phyloP scores from a whole-genome alignment of 306 rosid species.

The Gleditsia sinensis region DNA sequence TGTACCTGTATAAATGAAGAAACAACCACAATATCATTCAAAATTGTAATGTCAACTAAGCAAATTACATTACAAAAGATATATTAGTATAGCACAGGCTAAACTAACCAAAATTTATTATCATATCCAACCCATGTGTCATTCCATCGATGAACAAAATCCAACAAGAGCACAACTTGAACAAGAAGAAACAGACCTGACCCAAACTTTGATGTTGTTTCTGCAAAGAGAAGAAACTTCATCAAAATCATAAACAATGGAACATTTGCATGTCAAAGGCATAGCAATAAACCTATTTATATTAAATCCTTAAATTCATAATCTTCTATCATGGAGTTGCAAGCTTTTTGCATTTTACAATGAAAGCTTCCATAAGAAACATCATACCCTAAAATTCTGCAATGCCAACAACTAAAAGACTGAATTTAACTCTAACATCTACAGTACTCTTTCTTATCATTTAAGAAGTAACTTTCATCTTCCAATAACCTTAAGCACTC shows the following conservation, averaged over 20 bases:
- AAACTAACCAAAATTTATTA: constrained; percentile 89
- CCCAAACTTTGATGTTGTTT: constrained; percentile 85
- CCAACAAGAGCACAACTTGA: constrained; percentile 98
- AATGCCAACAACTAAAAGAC: not conserved
- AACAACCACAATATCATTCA: constrained; percentile 20
- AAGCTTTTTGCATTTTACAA: not conserved
- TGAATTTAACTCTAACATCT: too few species aligned
- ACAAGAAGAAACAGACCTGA: constrained; percentile 96
- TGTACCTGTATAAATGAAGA: constrained; percentile 57
- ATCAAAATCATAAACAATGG: constrained; percentile 2
- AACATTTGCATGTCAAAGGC: constrained; percentile 15
- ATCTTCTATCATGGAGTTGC: not conserved
- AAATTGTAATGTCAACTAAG: constrained; percentile 15
- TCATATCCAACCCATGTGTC: constrained; percentile 98
- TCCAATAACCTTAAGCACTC: too few species aligned
- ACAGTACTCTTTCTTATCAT: too few species aligned
- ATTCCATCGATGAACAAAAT: constrained; percentile 98
- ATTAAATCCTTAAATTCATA: constrained; percentile 3
- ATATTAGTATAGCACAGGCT: constrained; percentile 20
- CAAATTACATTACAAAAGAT: constrained; percentile 9
- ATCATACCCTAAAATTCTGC: not conserved
- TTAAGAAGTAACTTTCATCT: too few species aligned
- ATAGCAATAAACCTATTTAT: not conserved
- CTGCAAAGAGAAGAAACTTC: constrained; percentile 50
- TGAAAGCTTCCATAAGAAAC: constrained; percentile 3